Evolutionary conservation across 2,329 filamentous ascomycete species (phyloP), one percentile per base, ranked within the genome.

Genomic region (Simplicillium sp.): DNA sequence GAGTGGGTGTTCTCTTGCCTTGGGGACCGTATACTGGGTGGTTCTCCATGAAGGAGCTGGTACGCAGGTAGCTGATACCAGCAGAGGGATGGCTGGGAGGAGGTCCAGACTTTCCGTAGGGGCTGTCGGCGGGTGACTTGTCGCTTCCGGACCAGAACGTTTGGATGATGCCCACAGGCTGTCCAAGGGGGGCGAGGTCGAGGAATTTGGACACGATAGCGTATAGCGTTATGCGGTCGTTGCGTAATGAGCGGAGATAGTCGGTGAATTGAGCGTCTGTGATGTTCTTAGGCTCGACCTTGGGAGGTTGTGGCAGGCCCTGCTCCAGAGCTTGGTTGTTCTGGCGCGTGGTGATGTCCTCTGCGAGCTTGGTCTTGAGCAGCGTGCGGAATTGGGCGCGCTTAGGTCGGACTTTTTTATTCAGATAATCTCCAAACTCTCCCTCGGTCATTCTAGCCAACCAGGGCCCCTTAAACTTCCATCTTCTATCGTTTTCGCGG

Each of bases 391-490:
- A 84, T 45, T 75, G 66, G 7, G 58, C 39, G 41, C 76, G 75
- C 45, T 62, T 69, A 12, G 62, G 66, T 38, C 71, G 67, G 33
- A 84, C 73, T 16, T 64, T 60, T 49, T 67, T 75, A 38, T 64
- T 55, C 11, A 84, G 44, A 50, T 76, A 84, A 20, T 57, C 54
- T 18, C 70, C 60, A 52, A 84, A 82, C 12, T 77, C 67, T 14
- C 77, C 77, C 45, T 79, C 68, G 4, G 67, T 71, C 65, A 81
- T 70, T 34, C 74, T 73, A 29, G 77, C 77, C 29, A 84, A 65
- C 78, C 78, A 84, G 3, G 80, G 80, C 1, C 80, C 80, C 18
- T 62, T 61, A 48, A 82, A 84, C 54, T 78, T 82, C 80, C 80
- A 84, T 47, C 79, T 68, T 49, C 65, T 66, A 46, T 70, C 68